These are phyloP conservation scores for Arthrobotrys sinensis DNA, from an alignment of 2,329 filamentous ascomycete species.

Conservation along the genomic window DNA sequence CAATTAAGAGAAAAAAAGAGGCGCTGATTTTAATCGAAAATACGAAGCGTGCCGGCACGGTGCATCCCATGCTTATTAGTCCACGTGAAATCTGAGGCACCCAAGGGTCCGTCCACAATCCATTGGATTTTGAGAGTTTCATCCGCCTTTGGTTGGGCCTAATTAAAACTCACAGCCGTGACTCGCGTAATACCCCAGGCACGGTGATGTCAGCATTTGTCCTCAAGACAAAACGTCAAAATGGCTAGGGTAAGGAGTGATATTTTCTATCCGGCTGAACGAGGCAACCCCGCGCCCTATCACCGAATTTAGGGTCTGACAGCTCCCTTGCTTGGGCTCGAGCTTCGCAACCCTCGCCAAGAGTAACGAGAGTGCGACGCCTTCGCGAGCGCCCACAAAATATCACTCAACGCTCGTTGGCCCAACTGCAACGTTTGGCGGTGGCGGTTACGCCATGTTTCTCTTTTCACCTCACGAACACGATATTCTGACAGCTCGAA, in stretches of 20 bases:
- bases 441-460: constrained; percentile 60
- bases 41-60: constrained; percentile 59
- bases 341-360: constrained; percentile 39
- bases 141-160: constrained; percentile 31
- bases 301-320: constrained; percentile 57
- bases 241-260: constrained; percentile 33
- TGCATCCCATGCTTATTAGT: constrained; percentile 44
- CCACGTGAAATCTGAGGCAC: constrained; percentile 57
- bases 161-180: constrained; percentile 52
- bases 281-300: constrained; percentile 52
- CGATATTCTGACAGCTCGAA: constrained; percentile 58
- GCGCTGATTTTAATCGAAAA: constrained; percentile 43
- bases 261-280: constrained; percentile 43
- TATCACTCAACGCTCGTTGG: constrained; percentile 59
- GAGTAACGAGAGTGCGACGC: constrained; percentile 17
- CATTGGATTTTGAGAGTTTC: constrained; percentile 53
- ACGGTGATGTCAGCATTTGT: constrained; percentile 57
- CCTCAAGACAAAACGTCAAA: constrained; percentile 47
- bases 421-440: constrained; percentile 57
- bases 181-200: constrained; percentile 59
- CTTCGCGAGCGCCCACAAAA: constrained; percentile 30
- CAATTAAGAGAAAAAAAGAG: constrained; percentile 49
- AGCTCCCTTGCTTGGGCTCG: constrained; percentile 44
- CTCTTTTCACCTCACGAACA: constrained; percentile 59
- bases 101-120: constrained; percentile 39